Base-by-base conservation (phyloP, 805 yeast species). In the Blastobotrys americana region DNA sequence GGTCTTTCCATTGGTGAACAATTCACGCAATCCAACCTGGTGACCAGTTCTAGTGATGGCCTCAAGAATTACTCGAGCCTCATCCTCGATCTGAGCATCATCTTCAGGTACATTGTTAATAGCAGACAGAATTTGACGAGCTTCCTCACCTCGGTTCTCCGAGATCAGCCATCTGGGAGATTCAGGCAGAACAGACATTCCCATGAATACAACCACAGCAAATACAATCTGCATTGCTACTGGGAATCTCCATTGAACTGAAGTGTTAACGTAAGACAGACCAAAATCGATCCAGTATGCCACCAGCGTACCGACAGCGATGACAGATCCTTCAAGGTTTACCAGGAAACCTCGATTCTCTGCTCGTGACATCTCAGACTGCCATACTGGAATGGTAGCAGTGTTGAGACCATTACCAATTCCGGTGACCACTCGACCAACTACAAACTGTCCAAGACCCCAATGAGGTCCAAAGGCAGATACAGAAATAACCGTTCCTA, bases 311-410 rank as follows among this genome's bases (percentile, higher is more conserved):
- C 94, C 93, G 38, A 80, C 71, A 20, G 82, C 80, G 53, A 82
- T 78, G 33, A 81, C 74, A 20, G 84, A 75, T 43, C 89, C 89
- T 64, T 82, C 84, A 57, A 82, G 65, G 54, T 76, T 74, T 44
- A 82, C 86, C 52, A 82, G 65, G 48, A 74, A 67, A 54, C 90
- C 90, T 69, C 90, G 76, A 53, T 71, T 72, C 52, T 74, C 77
- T 4, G 86, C 74, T 47, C 73, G 74, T 37, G 87, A 74, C 66
- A 80, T 74, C 64, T 84, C 95, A 1, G 90, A 74, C 60, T 82
- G 89, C 78, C 85, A 84, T 48, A 82, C 82, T n/a, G 94, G 94
- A 50, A 82, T 81, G 31, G 88, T 81, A 15, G 89, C 80, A 15
- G 90, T 81, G 59, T 78, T 77, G 60, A 83, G 63, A 52, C 93